These are phyloP conservation scores for Tardiomyces blankii DNA, from an alignment of 1,139 yeast species.

Conservation along the genomic window DNA sequence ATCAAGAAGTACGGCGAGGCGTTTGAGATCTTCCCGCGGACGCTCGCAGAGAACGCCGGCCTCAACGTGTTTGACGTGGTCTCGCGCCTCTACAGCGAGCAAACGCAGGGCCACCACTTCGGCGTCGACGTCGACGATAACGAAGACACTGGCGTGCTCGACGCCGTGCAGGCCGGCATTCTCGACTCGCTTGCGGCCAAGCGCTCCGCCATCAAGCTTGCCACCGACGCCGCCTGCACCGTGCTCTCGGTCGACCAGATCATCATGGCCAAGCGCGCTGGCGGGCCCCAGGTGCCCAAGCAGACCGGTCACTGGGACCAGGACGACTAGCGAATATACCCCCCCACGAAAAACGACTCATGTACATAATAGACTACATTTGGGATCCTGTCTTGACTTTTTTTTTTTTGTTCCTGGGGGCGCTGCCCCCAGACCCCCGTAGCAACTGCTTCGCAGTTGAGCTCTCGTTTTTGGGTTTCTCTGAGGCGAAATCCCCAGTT, in stretches of 20 bases:
- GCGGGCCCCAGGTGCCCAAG: slow-evolving; percentile 89
- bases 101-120: slow-evolving; percentile 35
- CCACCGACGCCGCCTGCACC: slow-evolving; percentile 92
- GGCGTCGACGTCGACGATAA: slow-evolving; percentile 72
- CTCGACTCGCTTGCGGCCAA: slow-evolving; percentile 75
- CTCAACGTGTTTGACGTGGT: slow-evolving; percentile 79
- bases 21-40: slow-evolving; percentile 86
- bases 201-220: slow-evolving; percentile 79
- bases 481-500: too few relatives aligned
- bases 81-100: slow-evolving; percentile 82
- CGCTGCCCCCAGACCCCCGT: too few relatives aligned
- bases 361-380: neutral
- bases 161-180: slow-evolving; percentile 58
- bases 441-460: too few relatives aligned
- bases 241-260: slow-evolving; percentile 85
- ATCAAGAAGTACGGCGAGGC: slow-evolving; percentile 92
- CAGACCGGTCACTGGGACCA: slow-evolving; percentile 97
- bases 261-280: slow-evolving; percentile 91
- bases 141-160: slow-evolving; percentile 51
- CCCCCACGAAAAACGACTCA: neutral
- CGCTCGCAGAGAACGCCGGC: slow-evolving; percentile 91
- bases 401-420: too few relatives aligned
- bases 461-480: too few relatives aligned
- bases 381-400: too few relatives aligned
- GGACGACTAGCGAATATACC: slow-evolving; percentile 54